Evolutionary conservation across 176 grass and related monocot species (phyloP), one percentile per base, ranked within the genome.

Genomic region (Echinochloa phyllopogon): DNA sequence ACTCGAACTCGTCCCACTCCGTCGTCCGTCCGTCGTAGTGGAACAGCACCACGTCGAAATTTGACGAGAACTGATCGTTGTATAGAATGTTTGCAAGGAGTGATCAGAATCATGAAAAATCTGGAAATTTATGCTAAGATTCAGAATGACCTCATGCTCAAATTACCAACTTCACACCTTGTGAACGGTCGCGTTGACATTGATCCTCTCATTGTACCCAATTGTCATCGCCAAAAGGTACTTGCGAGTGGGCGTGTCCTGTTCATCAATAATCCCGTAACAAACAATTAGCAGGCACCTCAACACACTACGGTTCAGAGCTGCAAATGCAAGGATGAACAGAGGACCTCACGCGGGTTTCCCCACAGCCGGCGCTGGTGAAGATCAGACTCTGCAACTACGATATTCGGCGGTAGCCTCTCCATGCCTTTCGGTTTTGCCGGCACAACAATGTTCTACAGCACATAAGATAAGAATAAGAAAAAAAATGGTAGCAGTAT

Each of bases 331-430:
- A 43, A 42, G 6, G 20, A 41, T 8, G 10, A 44, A 47, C 4
- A 59, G 60, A 18, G 27, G 27, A 78, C 58, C 24, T 91, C 75
- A 20, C 23, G 61, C 36, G 89, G 86, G 17, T 86, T 45, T 62
- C 92, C 89, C 92, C 92, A 91, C 24, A 94, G 74, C 23, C 92
- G 69, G 20, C 88, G 86, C 6, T 79, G 59, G 40, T 88, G 87
- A 82, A 91, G 56, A 59, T 94, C 92, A 9, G 92, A 77, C 9
- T 94, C 86, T 51, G 12, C 5, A 0, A 47, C 86, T 0, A 89
- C 20, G 37, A 94, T 91, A 5, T 80, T 70, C 0, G 89, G 87
- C 0, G 92, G 89, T 73, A 94, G 74, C 69, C 60, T 79, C 70
- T 85, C 89, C 49, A 48, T 72, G 1, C 87, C 89, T 68, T 58